Evolutionary conservation across 208 protist genomes (phyloP).

Genomic region (Trypanosoma avium): DNA sequence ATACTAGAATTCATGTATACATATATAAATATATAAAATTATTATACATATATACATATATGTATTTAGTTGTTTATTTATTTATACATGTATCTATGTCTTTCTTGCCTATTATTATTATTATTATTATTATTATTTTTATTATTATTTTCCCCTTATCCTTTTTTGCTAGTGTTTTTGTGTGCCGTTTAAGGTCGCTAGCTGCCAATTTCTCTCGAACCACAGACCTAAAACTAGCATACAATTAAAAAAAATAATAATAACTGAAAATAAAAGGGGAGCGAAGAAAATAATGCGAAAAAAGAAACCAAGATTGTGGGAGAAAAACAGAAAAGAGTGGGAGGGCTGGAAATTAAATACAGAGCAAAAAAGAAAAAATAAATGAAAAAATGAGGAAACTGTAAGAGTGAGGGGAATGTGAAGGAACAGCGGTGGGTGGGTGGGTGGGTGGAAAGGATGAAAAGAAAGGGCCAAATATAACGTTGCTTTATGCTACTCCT

Average conservation of each 20-base stretch:
- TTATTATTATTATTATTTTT: neutral
- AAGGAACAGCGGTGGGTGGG: too few relatives aligned
- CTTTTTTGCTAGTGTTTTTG: too few relatives aligned
- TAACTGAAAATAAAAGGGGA: neutral
- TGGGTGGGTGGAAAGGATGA: too few relatives aligned
- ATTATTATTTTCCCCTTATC: too few relatives aligned
- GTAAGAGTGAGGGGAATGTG: too few relatives aligned
- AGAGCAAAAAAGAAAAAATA: neutral
- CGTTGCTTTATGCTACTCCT: too few relatives aligned
- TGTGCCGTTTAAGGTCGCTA: too few relatives aligned
- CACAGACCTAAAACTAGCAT: neutral
- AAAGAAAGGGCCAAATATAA: too few relatives aligned
- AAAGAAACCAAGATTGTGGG: neutral
- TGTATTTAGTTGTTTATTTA: neutral
- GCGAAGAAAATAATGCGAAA: neutral
- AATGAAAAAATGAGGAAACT: neutral
- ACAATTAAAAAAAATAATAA: neutral
- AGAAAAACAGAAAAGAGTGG: neutral
- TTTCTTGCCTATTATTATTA: neutral
- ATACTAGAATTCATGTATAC: neutral
- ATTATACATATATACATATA: neutral
- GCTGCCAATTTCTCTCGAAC: too few relatives aligned
- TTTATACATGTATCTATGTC: neutral
- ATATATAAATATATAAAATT: neutral
- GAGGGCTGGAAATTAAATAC: neutral